Percentiles rank a stretch among this genome's conserved stretches.
Evolutionary conservation across 176 grass and related monocot species (phyloP).

Genomic region (Oryza nivara): DNA sequence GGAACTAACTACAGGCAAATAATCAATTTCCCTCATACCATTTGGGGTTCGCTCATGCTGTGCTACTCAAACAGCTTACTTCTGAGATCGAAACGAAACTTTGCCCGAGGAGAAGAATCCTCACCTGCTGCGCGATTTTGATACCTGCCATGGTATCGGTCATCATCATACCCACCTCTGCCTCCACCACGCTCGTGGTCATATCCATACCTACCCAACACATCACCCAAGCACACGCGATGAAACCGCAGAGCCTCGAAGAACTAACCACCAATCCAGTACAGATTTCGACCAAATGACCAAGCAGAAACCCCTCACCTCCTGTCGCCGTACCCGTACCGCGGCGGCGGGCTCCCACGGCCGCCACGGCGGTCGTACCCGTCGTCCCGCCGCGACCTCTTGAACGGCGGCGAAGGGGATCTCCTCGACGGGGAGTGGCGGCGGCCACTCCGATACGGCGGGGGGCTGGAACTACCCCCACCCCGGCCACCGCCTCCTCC

Average conservation of each 20-base stretch:
- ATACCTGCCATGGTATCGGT: constrained; percentile 69
- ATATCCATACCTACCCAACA: constrained; percentile 55
- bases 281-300: background rate
- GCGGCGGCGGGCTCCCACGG: constrained; percentile 69
- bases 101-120: background rate
- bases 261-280: background rate
- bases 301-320: constrained; percentile 24
- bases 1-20: background rate
- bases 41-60: background rate
- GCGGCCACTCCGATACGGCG: constrained; percentile 64
- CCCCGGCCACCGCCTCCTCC: constrained; percentile 25
- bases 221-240: background rate
- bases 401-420: constrained; percentile 73
- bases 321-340: constrained; percentile 52
- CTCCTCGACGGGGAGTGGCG: constrained; percentile 73
- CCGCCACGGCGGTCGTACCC: constrained; percentile 85
- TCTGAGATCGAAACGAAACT: background rate
- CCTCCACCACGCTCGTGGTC: constrained; percentile 73
- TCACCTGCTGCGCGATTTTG: constrained; percentile 59
- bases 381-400: constrained; percentile 80
- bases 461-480: constrained; percentile 55
- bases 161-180: constrained; percentile 76
- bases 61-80: background rate
- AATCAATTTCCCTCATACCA: background rate
- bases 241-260: background rate